Percentiles rank a stretch among this genome's conserved stretches.
phyloP scores from a whole-genome alignment of 495 filamentous ascomycete genomes.

The Aspergillus nidulans region DNA sequence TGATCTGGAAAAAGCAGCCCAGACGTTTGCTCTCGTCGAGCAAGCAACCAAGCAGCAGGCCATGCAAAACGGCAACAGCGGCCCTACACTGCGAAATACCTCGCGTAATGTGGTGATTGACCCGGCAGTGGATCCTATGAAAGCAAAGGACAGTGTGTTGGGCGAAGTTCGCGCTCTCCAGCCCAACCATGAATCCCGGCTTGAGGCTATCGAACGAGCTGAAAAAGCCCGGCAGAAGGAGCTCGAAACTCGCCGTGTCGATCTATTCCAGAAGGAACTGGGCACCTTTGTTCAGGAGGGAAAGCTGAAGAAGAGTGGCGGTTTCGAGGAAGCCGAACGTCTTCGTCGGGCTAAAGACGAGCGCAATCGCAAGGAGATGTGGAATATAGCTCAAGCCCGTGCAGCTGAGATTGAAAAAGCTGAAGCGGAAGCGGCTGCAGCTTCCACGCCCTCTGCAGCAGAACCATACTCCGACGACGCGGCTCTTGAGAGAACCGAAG shows the following conservation, averaged over 20 bases:
- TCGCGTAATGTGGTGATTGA: slow-evolving; percentile 63
- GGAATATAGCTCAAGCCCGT: slow-evolving; percentile 60
- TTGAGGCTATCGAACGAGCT: slow-evolving; percentile 93
- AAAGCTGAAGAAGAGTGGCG: slow-evolving; percentile 90
- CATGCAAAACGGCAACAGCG: slow-evolving; percentile 53
- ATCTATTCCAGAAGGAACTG: slow-evolving; percentile 85
- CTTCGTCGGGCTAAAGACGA: slow-evolving; percentile 83
- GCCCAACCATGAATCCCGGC: slow-evolving; percentile 86
- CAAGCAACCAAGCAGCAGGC: slow-evolving; percentile 95
- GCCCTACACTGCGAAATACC: slow-evolving; percentile 43
- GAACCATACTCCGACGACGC: slow-evolving; percentile 24
- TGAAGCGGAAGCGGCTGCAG: slow-evolving; percentile 20
- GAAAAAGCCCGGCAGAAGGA: slow-evolving; percentile 87
- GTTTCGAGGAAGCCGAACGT: slow-evolving; percentile 89
- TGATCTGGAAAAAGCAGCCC: slow-evolving; percentile 87
- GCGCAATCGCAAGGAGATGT: slow-evolving; percentile 76
- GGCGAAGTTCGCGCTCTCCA: slow-evolving; percentile 92
- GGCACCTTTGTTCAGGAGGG: slow-evolving; percentile 85
- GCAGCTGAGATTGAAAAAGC: slow-evolving; percentile 40
- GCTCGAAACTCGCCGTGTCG: slow-evolving; percentile 68
- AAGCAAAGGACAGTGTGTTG: slow-evolving; percentile 85
- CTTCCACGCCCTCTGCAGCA: slow-evolving; percentile 12
- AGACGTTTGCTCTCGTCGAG: slow-evolving; percentile 92
- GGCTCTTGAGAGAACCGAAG: slow-evolving; percentile 4
- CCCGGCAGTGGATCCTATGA: slow-evolving; percentile 62